Evolutionary conservation across 2,329 filamentous ascomycete species (phyloP), one percentile per base, ranked within the genome.

Genomic region (Pseudocercospora crystallina): DNA sequence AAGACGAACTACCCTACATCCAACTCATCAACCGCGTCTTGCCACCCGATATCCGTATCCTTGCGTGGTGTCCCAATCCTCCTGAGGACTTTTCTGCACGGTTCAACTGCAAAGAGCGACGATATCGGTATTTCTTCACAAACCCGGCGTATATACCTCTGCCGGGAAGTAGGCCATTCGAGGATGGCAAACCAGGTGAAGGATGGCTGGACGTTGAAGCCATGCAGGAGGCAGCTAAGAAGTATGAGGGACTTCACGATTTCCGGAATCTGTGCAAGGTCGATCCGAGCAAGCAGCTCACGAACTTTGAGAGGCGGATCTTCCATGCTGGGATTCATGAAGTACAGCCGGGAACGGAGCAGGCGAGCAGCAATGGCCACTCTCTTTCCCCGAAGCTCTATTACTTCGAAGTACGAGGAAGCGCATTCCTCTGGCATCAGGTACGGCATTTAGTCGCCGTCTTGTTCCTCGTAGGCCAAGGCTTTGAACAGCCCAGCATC

Each of bases 241-340:
- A 84, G 43, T 92, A 89, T 60, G 82, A 90, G 61, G 94, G 94
- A 5, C 71, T 84, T 44, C 89, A 97, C 71, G 94, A 99, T 73
- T 99, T 97, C 73, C 84, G 94, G 53, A 99, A 99, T 71, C 88
- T 97, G 67, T 97, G 94, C 80, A 96, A 96, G 71, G 78, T 97
- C 52, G 94, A 99, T 71, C 80, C 87, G 1, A 84, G 80, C 62
- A 97, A 97, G 76, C 89, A 95, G 71, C 89, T 96, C 61, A 83
- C 83, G 31, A 94, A 89, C 67, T 97, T 92, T 64, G 75, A 82
- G 61, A 80, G 94, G 36, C 80, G 82, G 37, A 90, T 99, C 61
- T 91, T 86, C 68, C 83, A 87, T 71, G 82, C 90, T 8, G 84
- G 86, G 62, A 87, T 99, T 56, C 84, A 89, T 52, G 80, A 86